Base-by-base conservation (phyloP, 257 asterid species). In the Gynochthodes officinalis region DNA sequence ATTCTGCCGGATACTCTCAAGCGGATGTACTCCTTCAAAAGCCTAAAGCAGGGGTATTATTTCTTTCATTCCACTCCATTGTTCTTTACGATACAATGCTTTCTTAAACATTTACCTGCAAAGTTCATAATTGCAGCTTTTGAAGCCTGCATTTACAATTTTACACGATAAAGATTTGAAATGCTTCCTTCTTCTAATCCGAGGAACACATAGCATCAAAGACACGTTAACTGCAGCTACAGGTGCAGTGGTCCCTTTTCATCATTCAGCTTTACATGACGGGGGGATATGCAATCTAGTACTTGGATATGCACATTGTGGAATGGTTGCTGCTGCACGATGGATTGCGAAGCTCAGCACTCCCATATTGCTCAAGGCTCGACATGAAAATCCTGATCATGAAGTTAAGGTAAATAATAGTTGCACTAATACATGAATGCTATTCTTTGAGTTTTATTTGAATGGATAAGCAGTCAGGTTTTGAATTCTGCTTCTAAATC, bases 281-380 rank as follows among this genome's bases (percentile, higher is more conserved):
- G 97, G 96, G 53, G 97, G 97, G 35, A 75, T 90, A 57, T 80
- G 87, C 83, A 87, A 84, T 81, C 86, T 90, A 70, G 93, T 85
- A 65, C 78, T 90, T 75, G 97, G 97, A 68, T 87, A 90, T 68
- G 97, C 97, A 8, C 97, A 90, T 79, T 89, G 97, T 78, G 97
- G 97, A 49, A 90, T 90, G 97, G 97, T 89, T 76, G 97, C 97
- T 83, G 96, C 97, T 67, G 97, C 97, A 66, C 82, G 97, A 58
- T 90, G 97, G 97, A 90, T 89, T 67, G 92, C 97, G 28, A 90
- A 89, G 85, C 90, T 89, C 4, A 80, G 90, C 76, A 84, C 84
- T 68, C 97, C 97, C 27, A 78, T 85, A 75, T 80, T 90, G 84
- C 84, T 84, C 76, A 83, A 80, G 83, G 96, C 91, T 72, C 79